These are phyloP conservation scores for Penicillium psychrofluorescens DNA, from an alignment of 495 filamentous ascomycete species.

Conservation along the genomic window DNA sequence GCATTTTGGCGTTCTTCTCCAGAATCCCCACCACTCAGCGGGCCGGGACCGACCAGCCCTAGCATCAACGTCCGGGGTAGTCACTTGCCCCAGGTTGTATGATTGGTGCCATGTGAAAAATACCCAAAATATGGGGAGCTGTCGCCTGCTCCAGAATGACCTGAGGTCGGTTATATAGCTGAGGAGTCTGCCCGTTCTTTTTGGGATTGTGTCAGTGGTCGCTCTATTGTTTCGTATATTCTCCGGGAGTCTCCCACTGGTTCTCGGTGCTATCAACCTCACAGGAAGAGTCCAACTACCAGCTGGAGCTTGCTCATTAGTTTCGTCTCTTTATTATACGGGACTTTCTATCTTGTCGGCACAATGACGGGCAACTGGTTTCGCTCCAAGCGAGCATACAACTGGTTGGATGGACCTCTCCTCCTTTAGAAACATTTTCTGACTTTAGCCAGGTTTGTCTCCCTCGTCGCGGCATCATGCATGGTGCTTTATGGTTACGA, in stretches of 20 bases:
- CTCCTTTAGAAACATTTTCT: background rate
- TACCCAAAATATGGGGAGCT: background rate
- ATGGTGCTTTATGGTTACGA: conserved; percentile 65
- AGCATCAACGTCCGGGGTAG: conserved; percentile 4
- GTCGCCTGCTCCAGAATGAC: background rate
- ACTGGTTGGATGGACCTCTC: conserved; percentile 19
- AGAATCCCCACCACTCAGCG: conserved; percentile 28
- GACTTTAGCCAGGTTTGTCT: conserved; percentile 44
- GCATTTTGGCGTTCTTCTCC: conserved; percentile 6
- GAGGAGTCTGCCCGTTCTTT: too few relatives aligned
- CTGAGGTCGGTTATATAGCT: conserved; percentile 10
- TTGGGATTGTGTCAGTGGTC: too few relatives aligned
- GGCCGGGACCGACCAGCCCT: conserved; percentile 6
- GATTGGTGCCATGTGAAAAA: conserved; percentile 5
- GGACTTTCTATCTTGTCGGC: too few relatives aligned
- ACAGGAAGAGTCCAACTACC: too few relatives aligned
- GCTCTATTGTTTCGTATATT: too few relatives aligned
- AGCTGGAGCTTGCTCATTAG: too few relatives aligned
- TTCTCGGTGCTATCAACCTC: too few relatives aligned
- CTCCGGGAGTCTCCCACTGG: too few relatives aligned
- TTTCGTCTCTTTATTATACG: too few relatives aligned
- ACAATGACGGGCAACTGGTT: too few relatives aligned
- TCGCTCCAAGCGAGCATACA: conserved; percentile 29
- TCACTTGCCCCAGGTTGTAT: conserved; percentile 3
- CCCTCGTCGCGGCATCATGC: conserved; percentile 54